Conservation (phyloP, 2,329 filamentous ascomycete species). For the Botrytis galanthina region DNA sequence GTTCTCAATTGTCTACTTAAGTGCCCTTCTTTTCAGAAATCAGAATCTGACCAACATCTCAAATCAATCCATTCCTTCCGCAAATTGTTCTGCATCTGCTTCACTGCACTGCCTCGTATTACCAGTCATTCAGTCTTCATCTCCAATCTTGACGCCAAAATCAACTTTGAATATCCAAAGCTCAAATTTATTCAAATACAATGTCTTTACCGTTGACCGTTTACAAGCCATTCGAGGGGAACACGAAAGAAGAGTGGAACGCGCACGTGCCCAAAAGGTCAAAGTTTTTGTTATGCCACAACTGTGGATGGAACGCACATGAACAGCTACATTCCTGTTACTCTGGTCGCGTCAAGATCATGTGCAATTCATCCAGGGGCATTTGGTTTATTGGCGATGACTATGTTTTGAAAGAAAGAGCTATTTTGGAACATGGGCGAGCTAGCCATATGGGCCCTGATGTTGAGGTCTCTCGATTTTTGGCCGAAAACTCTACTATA, state of each 20-base stretch:
- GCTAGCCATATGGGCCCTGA: background rate
- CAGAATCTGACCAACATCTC: background rate
- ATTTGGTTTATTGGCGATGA: background rate
- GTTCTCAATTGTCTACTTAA: background rate
- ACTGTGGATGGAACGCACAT: background rate
- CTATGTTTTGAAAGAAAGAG: background rate
- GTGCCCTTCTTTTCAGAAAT: background rate
- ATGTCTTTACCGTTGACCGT: background rate
- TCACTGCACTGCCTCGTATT: no score
- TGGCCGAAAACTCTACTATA: background rate
- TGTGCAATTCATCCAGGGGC: background rate
- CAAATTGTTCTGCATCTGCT: no score
- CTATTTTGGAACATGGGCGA: background rate
- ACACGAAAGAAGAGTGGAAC: background rate
- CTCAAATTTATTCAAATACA: background rate
- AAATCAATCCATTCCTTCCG: background rate
- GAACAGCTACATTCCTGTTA: fast-evolving
- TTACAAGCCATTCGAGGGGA: background rate
- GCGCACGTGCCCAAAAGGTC: background rate
- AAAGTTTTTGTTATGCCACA: background rate
- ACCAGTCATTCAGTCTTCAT: no score
- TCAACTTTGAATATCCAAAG: background rate
- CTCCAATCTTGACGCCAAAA: background rate
- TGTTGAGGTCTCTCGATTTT: background rate
- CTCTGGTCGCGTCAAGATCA: background rate